These are phyloP conservation scores for Platanus orientalis DNA, from an alignment of 164 flowering plant species.

Conservation along the genomic window DNA sequence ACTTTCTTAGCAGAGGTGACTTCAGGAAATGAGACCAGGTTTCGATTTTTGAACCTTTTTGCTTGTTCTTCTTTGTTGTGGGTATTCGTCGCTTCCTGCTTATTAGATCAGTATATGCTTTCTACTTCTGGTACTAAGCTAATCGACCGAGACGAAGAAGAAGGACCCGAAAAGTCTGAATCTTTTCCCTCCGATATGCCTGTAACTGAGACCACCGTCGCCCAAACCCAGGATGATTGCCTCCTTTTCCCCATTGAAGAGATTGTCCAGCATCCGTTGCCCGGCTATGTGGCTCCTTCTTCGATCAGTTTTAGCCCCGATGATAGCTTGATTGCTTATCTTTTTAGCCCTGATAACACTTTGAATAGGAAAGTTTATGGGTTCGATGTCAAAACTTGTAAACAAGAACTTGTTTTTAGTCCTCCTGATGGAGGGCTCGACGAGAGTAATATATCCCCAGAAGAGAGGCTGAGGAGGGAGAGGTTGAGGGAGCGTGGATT, in stretches of 20 bases:
- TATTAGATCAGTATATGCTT: background rate
- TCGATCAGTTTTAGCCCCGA: constrained; percentile 72
- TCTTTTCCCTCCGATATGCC: constrained; percentile 48
- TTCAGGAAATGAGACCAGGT: background rate
- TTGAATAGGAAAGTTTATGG: constrained; percentile 65
- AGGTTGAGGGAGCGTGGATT: constrained; percentile 83
- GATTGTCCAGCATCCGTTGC: constrained; percentile 76
- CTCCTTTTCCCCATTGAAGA: constrained; percentile 63
- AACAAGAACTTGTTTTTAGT: constrained; percentile 60
- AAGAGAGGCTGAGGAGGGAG: constrained; percentile 91
- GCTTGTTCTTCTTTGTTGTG: too few relatives aligned
- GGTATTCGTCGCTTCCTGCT: background rate
- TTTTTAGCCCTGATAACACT: constrained; percentile 70
- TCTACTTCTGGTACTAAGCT: constrained; percentile 16
- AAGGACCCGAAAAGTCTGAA: constrained; percentile 48
- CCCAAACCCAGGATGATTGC: constrained; percentile 37
- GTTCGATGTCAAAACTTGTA: constrained; percentile 48
- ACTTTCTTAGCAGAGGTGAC: constrained; percentile 15
- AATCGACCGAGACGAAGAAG: constrained; percentile 56
- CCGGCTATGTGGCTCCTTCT: constrained; percentile 70
- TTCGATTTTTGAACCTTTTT: background rate
- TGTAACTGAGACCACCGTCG: constrained; percentile 32
- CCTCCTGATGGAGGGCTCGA: constrained; percentile 93
- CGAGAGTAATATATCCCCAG: constrained; percentile 75
- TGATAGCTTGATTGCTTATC: constrained; percentile 56